phyloP scores from a whole-genome alignment of 768 basidiomycete genomes.

The Suillus hirtellus region DNA sequence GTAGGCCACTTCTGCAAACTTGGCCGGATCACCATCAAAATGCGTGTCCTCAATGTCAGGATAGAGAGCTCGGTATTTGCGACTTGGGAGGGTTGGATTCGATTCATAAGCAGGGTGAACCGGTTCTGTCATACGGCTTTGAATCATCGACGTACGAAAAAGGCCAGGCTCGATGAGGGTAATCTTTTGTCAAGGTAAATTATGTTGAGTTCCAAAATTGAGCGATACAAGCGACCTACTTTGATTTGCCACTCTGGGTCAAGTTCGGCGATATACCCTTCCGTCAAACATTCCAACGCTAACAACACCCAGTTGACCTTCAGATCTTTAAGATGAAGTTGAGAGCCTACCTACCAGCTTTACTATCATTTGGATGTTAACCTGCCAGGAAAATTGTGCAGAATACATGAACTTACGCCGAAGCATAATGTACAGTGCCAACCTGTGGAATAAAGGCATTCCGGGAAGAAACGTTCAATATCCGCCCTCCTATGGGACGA shows the following conservation, averaged over 20 bases:
- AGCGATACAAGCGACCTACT: constrained; percentile 17
- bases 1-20: constrained; percentile 23
- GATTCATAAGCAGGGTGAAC: constrained; percentile 22
- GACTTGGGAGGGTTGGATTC: constrained; percentile 25
- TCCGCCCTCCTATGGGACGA: constrained; percentile 32
- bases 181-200: constrained; percentile 15
- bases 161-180: constrained; percentile 25
- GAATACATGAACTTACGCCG: constrained; percentile 25
- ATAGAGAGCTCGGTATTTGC: constrained; percentile 23
- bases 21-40: constrained; percentile 27
- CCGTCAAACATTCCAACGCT: constrained; percentile 36
- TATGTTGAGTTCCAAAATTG: background rate
- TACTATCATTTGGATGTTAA: constrained; percentile 16
- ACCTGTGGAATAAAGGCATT: constrained; percentile 24
- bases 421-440: constrained; percentile 25
- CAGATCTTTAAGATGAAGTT: background rate
- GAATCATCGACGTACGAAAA: constrained; percentile 23
- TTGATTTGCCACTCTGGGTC: constrained; percentile 39
- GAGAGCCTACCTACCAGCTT: constrained; percentile 20
- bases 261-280: constrained; percentile 32
- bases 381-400: constrained; percentile 4
- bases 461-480: constrained; percentile 36
- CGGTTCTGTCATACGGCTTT: constrained; percentile 18
- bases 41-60: constrained; percentile 19
- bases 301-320: constrained; percentile 2